Base-by-base conservation (phyloP, 352 stramenopile genomes). In the Detonula confervacea region DNA sequence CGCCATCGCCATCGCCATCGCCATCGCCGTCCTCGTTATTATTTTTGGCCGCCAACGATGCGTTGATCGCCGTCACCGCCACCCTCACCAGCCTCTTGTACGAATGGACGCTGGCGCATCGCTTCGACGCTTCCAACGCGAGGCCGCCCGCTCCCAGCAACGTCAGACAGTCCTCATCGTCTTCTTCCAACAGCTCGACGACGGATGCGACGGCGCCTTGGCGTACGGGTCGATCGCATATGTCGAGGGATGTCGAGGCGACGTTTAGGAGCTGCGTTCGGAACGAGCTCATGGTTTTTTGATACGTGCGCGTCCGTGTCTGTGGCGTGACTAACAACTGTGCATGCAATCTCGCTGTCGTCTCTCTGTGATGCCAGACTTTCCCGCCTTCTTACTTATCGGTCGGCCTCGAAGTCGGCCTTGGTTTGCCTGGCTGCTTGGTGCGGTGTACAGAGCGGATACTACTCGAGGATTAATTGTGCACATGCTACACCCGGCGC, bases 121-220 rank as follows among this genome's bases (percentile, higher is more conserved):
- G 35, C 14, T 39, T 44, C 0, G 25, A 47, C 11, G 42, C 67
- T 42, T 67, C 55, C 5, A 49, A 14, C 22, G 67, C 55, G 39
- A 77, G 52, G 22, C 67, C 67, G 7, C 67, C 67, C 12, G 22
- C 37, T 39, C 67, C 67, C 11, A 77, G 20, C 9, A 12, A n/a
- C 20, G 9, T 18, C 35, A n/a, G 65, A 52, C 49, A 24, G 4
- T 66, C 47, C 2, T 25, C 30, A n/a, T 61, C 55, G 37, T 30
- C 18, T 6, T 49, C 37, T 1, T 44, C 20, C 8, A 37, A n/a
- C 54, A 25, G 18, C 4, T 51, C n/a, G 27, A 46, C 18, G 44
- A 73, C 24, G 46, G 64, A 51, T 29, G 18, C 39, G 4, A 66
- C 8, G 25, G 29, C 29, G 4, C 1, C 18, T 25, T 9, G 20